Percentiles rank a stretch among this genome's conserved stretches.
Conservation (phyloP, 75 land plant species). For the Adiantum capillusveneris region DNA sequence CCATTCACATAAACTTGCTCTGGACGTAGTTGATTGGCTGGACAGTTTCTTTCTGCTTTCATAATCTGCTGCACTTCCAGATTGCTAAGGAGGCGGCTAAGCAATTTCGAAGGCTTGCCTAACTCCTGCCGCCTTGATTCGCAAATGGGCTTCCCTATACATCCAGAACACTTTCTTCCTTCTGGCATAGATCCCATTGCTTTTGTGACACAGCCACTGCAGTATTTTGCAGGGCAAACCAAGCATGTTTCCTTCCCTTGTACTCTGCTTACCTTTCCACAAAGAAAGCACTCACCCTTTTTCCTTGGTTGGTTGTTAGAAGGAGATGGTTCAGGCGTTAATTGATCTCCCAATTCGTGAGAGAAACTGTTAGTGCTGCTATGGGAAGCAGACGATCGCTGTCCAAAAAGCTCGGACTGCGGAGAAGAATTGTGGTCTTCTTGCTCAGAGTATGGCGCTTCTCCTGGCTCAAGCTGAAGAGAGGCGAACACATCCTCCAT, state of each 20-base stretch:
- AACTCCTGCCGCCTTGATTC: slow-evolving; percentile 57
- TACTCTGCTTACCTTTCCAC: slow-evolving; percentile 46
- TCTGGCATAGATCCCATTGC: slow-evolving; percentile 99
- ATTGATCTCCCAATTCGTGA: neutral
- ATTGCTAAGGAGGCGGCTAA: slow-evolving; percentile 58
- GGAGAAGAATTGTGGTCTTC: slow-evolving; percentile 1
- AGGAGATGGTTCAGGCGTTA: neutral
- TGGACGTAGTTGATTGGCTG: slow-evolving; percentile 88
- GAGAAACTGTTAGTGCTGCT: neutral
- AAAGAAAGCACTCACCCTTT: slow-evolving; percentile 36
- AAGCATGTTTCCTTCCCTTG: slow-evolving; percentile 79
- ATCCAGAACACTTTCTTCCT: slow-evolving; percentile 78
- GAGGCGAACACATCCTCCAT: neutral
- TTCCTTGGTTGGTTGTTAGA: neutral
- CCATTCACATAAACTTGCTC: slow-evolving; percentile 84
- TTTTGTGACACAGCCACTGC: slow-evolving; percentile 70
- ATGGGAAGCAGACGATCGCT: neutral
- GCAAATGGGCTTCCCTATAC: slow-evolving; percentile 71
- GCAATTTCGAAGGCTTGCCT: slow-evolving; percentile 75
- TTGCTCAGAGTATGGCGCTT: neutral
- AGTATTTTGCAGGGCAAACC: slow-evolving; percentile 77
- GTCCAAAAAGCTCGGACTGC: neutral
- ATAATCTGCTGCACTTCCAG: slow-evolving; percentile 85
- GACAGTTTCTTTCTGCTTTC: slow-evolving; percentile 88
- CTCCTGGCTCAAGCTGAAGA: neutral